Evolutionary conservation across 2,329 filamentous ascomycete genomes (phyloP).

Genomic region (Cladophialophora exuberans): DNA sequence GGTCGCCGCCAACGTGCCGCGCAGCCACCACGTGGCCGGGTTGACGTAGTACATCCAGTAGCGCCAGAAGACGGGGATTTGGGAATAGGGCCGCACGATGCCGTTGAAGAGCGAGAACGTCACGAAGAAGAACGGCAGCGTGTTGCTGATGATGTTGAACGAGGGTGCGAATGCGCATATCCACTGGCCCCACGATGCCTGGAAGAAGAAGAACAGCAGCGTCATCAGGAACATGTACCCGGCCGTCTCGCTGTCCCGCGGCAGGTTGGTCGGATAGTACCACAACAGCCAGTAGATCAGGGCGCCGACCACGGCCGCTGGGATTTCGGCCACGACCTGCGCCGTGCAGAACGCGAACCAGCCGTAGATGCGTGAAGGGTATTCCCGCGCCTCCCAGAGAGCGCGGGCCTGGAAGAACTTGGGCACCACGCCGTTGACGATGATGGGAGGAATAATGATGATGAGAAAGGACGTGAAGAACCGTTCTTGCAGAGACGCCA

Average conservation of each 20-base stretch:
- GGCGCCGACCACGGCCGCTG: conserved; percentile 65
- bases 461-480: conserved; percentile 75
- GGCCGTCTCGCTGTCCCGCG: conserved; percentile 64
- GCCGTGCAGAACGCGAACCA: conserved; percentile 78
- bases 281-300: conserved; percentile 74
- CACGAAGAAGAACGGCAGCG: conserved; percentile 78
- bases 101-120: conserved; percentile 78
- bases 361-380: conserved; percentile 74
- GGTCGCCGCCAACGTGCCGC: conserved; percentile 68
- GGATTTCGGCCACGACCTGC: conserved; percentile 73
- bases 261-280: conserved; percentile 76
- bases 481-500: conserved; percentile 73
- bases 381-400: conserved; percentile 74
- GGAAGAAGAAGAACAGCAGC: conserved; percentile 76
- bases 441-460: conserved; percentile 67
- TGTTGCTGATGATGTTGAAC: conserved; percentile 77
- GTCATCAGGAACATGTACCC: conserved; percentile 81
- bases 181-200: conserved; percentile 78
- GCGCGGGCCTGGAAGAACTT: conserved; percentile 75
- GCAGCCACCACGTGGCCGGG: conserved; percentile 72
- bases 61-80: conserved; percentile 51
- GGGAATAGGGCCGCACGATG: conserved; percentile 68
- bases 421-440: conserved; percentile 75
- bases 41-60: conserved; percentile 63
- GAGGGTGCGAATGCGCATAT: conserved; percentile 79